Evolutionary conservation across 768 basidiomycete species (phyloP).

Genomic region (Auricularia heimuer): DNA sequence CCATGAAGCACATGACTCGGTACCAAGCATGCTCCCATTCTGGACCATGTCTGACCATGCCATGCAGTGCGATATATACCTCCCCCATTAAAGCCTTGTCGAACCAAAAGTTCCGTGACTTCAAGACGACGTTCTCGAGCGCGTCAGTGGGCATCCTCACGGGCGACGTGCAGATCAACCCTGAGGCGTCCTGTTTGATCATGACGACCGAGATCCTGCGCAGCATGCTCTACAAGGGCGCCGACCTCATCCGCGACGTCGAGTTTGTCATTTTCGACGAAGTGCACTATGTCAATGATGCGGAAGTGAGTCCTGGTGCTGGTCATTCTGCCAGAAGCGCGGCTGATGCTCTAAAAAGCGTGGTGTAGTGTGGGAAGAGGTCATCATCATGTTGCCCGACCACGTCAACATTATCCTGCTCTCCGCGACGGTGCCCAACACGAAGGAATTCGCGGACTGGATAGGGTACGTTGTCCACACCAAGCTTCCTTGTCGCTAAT

Average conservation of each 20-base stretch:
- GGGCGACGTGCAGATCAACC: constrained; percentile 92
- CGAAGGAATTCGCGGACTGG: constrained; percentile 98
- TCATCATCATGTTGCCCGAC: constrained; percentile 98
- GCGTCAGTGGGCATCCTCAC: constrained; percentile 91
- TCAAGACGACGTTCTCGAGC: constrained; percentile 91
- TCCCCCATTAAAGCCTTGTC: constrained; percentile 98
- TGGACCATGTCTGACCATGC: neutral
- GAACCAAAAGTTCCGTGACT: constrained; percentile 98
- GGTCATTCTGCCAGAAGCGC: neutral
- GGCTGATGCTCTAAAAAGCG: constrained; percentile 39
- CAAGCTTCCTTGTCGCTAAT: too few relatives aligned
- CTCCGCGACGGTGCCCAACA: constrained; percentile 96
- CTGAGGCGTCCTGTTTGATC: constrained; percentile 91
- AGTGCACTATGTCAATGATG: constrained; percentile 98
- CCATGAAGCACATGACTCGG: constrained; percentile 99
- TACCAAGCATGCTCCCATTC: constrained; percentile 21
- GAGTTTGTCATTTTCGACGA: constrained; percentile 99
- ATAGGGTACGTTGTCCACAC: constrained; percentile 63
- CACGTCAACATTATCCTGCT: constrained; percentile 96
- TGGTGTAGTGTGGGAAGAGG: constrained; percentile 99
- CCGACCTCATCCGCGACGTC: constrained; percentile 95
- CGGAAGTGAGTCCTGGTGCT: constrained; percentile 53
- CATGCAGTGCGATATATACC: constrained; percentile 85
- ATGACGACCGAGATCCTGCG: constrained; percentile 98
- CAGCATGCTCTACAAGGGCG: constrained; percentile 98